phyloP scores from a whole-genome alignment of 306 rosid species.

The Trichosanthes cucumerina region DNA sequence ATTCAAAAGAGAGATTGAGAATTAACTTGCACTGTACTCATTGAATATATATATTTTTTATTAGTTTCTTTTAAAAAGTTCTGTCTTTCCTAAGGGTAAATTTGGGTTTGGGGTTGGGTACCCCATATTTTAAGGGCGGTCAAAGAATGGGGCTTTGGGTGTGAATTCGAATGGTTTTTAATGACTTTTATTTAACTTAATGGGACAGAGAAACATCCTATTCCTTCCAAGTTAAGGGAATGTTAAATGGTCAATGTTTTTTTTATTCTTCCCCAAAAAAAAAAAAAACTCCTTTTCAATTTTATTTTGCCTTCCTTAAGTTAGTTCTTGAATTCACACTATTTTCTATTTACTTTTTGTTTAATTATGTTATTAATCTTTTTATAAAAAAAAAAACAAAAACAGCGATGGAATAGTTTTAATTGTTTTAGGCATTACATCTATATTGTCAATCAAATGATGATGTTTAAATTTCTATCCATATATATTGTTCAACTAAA shows the following conservation, averaged over 20 bases:
- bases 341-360: background rate
- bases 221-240: background rate
- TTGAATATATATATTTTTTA: background rate
- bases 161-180: background rate
- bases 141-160: background rate
- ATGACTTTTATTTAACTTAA: background rate
- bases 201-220: background rate
- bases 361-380: background rate
- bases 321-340: background rate
- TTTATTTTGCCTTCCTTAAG: background rate
- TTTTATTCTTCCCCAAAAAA: background rate
- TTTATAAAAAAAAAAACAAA: too few species aligned
- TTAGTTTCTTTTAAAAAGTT: background rate
- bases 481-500: too few species aligned
- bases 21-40: conserved; percentile 1
- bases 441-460: too few species aligned
- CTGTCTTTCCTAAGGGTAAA: background rate
- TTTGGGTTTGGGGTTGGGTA: background rate
- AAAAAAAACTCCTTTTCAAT: background rate
- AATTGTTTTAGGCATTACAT: too few species aligned
- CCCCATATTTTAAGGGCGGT: background rate
- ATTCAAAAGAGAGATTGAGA: background rate
- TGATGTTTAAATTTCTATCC: too few species aligned
- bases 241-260: background rate
- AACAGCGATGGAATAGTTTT: too few species aligned